Evolutionary conservation across 225 moss, liverwort and hornwort genomes (phyloP).

Genomic region (Polytrichum formosum): DNA sequence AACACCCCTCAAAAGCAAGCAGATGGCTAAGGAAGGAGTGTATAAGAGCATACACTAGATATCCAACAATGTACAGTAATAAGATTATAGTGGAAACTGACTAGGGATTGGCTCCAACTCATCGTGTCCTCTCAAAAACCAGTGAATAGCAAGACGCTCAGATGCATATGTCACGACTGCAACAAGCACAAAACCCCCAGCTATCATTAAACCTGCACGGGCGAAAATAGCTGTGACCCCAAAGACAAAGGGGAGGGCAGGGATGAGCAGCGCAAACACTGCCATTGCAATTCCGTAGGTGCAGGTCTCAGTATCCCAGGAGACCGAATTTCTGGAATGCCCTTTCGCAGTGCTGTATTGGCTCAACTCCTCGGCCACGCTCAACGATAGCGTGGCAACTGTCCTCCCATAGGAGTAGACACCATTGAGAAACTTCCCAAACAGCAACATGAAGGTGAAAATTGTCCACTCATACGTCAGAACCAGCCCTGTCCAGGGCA

Average conservation of each 20-base stretch:
- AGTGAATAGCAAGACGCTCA: conserved; percentile 80
- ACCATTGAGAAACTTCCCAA: conserved; percentile 81
- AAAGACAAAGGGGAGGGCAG: conserved; percentile 53
- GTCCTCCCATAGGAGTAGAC: conserved; percentile 61
- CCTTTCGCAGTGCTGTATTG: conserved; percentile 59
- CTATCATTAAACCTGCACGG: conserved; percentile 67
- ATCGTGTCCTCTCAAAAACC: conserved; percentile 82
- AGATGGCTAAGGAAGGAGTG: no score
- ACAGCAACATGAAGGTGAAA: conserved; percentile 77
- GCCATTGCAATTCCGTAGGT: conserved; percentile 52
- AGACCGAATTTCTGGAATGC: conserved; percentile 56
- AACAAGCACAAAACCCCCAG: conserved; percentile 64
- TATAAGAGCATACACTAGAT: no score
- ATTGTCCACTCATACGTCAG: conserved; percentile 90
- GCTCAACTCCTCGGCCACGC: conserved; percentile 44
- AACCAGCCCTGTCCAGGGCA: conserved; percentile 94
- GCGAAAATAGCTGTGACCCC: conserved; percentile 72
- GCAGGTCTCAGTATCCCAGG: conserved; percentile 69
- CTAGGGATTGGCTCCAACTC: conserved; percentile 42
- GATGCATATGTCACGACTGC: conserved; percentile 73
- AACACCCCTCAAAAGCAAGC: no score
- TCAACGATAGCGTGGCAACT: conserved; percentile 30
- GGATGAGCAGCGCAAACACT: conserved; percentile 49
- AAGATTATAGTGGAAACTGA: no score
- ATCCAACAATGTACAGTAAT: no score